Evolutionary conservation across 2,329 filamentous ascomycete species (phyloP).

Genomic region (Penicillium aurantiogriseum): DNA sequence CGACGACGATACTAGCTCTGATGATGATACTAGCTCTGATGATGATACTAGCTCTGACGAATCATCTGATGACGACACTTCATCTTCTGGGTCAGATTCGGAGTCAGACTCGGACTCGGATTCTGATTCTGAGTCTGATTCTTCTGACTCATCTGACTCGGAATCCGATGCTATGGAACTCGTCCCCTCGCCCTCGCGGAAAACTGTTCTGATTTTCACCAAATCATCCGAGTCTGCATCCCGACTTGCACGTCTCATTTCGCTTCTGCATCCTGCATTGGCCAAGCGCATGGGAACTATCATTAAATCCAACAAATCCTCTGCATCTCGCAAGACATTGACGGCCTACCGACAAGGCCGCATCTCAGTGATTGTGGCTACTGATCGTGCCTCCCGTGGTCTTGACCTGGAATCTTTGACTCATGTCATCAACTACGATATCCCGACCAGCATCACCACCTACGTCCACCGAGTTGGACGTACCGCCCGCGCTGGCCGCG

Average conservation of each 20-base stretch:
- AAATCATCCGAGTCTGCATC: conserved; percentile 84
- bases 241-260: conserved; percentile 78
- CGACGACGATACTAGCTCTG: conserved; percentile 33
- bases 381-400: conserved; percentile 88
- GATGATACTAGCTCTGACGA: conserved; percentile 38
- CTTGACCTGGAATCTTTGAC: conserved; percentile 76
- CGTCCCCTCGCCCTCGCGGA: conserved; percentile 31
- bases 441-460: conserved; percentile 74
- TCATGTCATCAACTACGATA: conserved; percentile 91
- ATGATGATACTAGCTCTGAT: conserved; percentile 38
- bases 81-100: conserved; percentile 28
- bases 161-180: conserved; percentile 15
- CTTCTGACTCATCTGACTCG: conserved; percentile 27
- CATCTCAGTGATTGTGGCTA: conserved; percentile 76
- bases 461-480: conserved; percentile 92
- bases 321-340: conserved; percentile 65
- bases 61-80: conserved; percentile 32
- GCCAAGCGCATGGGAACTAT: conserved; percentile 64
- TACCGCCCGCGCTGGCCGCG: conserved; percentile 76
- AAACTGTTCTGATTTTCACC: conserved; percentile 74
- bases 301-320: conserved; percentile 74
- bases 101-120: conserved; percentile 15
- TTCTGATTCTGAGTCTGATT: conserved; percentile 22
- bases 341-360: conserved; percentile 63
- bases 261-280: conserved; percentile 62